These are phyloP conservation scores for Lentinula guzmanii DNA, from an alignment of 768 basidiomycete genomes.

Conservation along the genomic window DNA sequence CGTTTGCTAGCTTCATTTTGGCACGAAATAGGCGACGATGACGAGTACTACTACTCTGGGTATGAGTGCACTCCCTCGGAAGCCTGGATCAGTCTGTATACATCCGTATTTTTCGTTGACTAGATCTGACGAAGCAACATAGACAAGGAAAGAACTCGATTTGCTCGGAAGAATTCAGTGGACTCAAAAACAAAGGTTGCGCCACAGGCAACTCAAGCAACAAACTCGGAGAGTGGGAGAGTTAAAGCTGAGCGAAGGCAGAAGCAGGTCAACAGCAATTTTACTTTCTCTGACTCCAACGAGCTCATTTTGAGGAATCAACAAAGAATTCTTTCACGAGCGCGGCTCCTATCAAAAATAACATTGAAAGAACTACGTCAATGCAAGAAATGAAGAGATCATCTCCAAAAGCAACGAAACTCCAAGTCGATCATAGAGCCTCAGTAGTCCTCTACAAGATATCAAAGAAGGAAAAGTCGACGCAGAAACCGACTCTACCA, in stretches of 20 bases:
- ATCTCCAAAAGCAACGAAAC: not conserved
- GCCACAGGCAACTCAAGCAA: not conserved
- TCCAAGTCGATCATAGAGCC: not conserved
- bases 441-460: not conserved
- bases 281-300: not conserved
- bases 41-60: slow-evolving; percentile 47
- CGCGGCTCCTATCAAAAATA: not conserved
- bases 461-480: not conserved
- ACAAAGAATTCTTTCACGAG: not conserved
- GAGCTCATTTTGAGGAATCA: not conserved
- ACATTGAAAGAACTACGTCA: not conserved
- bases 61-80: slow-evolving; percentile 33
- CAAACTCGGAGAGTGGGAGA: not conserved
- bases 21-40: slow-evolving; percentile 52
- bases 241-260: slow-evolving; percentile 14
- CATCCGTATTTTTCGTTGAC: not conserved
- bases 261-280: slow-evolving; percentile 11
- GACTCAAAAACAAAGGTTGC: slow-evolving; percentile 12
- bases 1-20: slow-evolving; percentile 62
- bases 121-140: slow-evolving; percentile 7
- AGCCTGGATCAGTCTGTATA: slow-evolving; percentile 53
- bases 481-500: not conserved
- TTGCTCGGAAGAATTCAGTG: slow-evolving; percentile 21
- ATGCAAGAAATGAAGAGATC: not conserved
- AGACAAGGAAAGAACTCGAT: slow-evolving; percentile 32